Percentiles rank a stretch among this genome's conserved stretches.
Evolutionary conservation across 129 eudicot species (phyloP).

Genomic region (Flaveria robusta): DNA sequence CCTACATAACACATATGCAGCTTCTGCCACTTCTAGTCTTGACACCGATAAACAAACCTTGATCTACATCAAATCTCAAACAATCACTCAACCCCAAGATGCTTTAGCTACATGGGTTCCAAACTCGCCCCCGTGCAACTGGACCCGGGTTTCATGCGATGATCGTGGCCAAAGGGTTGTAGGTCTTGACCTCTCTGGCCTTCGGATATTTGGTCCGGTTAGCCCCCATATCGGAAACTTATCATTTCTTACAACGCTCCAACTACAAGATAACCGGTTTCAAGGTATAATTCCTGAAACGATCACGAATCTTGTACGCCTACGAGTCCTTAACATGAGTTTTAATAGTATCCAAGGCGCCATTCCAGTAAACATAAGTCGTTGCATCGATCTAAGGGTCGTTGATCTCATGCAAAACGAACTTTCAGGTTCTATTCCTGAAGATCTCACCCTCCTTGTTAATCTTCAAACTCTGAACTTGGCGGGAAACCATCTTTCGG

Average conservation of each 20-base stretch:
- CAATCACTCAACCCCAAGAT: constrained; percentile 33
- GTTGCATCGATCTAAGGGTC: constrained; percentile 39
- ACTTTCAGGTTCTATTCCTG: constrained; percentile 54
- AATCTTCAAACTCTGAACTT: constrained; percentile 59
- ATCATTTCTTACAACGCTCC: constrained; percentile 56
- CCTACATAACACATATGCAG: constrained; percentile 21
- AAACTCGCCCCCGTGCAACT: constrained; percentile 62
- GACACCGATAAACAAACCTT: constrained; percentile 58
- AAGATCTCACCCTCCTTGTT: constrained; percentile 41
- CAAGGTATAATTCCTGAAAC: constrained; percentile 47
- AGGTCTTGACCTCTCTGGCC: constrained; percentile 51
- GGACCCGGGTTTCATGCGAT: constrained; percentile 64
- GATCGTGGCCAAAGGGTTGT: constrained; percentile 43
- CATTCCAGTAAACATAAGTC: constrained; percentile 52
- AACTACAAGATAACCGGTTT: constrained; percentile 56
- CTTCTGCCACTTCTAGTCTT: constrained; percentile 32
- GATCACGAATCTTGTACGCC: constrained; percentile 50
- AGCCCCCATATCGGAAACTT: constrained; percentile 63
- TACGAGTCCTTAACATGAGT: constrained; percentile 49
- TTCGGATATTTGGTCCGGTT: constrained; percentile 42
- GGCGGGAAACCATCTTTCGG: constrained; percentile 51
- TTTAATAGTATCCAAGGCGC: constrained; percentile 50
- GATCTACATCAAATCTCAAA: constrained; percentile 53
- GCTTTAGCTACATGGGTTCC: constrained; percentile 55
- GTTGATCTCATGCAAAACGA: constrained; percentile 56